Base-by-base conservation (phyloP, 768 basidiomycete genomes). In the Polyporus arcularius region DNA sequence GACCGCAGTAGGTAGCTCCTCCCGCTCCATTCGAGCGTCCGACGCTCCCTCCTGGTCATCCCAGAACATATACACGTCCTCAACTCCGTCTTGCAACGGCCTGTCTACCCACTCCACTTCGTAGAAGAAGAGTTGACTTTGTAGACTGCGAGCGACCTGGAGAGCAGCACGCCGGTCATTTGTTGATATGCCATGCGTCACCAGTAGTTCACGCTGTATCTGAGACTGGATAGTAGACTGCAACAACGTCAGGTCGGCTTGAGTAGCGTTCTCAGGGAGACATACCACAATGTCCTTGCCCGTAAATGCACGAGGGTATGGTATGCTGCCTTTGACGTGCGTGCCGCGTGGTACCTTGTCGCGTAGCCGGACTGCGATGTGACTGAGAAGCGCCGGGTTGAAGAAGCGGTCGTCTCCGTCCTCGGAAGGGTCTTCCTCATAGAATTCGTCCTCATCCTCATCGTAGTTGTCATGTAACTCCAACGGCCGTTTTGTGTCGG, bases 51-150 rank as follows among this genome's bases (percentile, higher is more conserved):
- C 87, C 41, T 83, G 80, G 64, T 96, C 94, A 59, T 93, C 93
- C 69, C 92, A 78, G 73, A 97, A 96, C 81, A 90, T 91, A 75
- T 92, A 97, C 6, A 97, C 94, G 63, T 96, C 93, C 68, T 96
- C 94, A 4, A 96, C 90, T 3, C 90, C 88, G 68, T 96, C 94
- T 57, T 90, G 85, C 56, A 97, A 75, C 1, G 87, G 80, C 18
- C 87, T 85, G 52, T 87, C 86, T 32, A 90, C 93, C 92, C 95
- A 96, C 70, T 98, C 95, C 7, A 98, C 95, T 72, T 98, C 96
- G 70, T 94, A 93, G 74, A 97, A 96, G 80, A 94, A 98, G 4
- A 98, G 81, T 71, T 96, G 94, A 60, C 85, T 88, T 70, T 98
- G 95, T 40, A 98, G 79, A 58, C 91, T 92, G 41, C 94, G 87